phyloP scores from a whole-genome alignment of 129 eudicot species.

The Centrapalus pauciflorus region DNA sequence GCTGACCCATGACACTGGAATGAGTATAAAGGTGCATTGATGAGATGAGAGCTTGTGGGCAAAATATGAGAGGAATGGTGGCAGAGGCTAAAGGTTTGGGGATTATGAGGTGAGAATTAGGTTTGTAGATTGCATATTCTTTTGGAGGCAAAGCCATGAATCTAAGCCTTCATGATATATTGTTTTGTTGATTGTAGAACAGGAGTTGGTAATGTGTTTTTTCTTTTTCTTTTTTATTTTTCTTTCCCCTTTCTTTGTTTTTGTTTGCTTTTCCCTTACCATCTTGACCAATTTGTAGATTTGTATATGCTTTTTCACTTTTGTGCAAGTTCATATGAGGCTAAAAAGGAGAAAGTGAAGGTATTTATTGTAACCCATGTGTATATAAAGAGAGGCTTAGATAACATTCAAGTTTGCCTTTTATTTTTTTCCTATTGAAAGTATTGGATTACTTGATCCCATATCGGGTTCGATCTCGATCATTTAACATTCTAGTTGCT shows the following conservation, averaged over 20 bases:
- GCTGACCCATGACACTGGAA: too few relatives aligned
- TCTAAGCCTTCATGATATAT: slow-evolving; percentile 47
- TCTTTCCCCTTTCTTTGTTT: slow-evolving; percentile 16
- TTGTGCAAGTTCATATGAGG: slow-evolving; percentile 22
- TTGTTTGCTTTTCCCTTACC: slow-evolving; percentile 1
- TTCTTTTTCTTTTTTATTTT: neutral
- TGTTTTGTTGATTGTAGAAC: slow-evolving; percentile 46
- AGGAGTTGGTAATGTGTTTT: slow-evolving; percentile 17
- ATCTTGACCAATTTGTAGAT: slow-evolving; percentile 24
- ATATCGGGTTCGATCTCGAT: too few relatives aligned
- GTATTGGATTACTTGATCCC: too few relatives aligned
- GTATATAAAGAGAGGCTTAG: slow-evolving; percentile 39
- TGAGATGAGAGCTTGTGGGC: neutral
- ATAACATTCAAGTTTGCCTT: neutral
- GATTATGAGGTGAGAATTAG: slow-evolving; percentile 27
- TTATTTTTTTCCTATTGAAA: neutral
- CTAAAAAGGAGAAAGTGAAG: slow-evolving; percentile 23
- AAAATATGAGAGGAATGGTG: neutral
- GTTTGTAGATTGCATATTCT: slow-evolving; percentile 48
- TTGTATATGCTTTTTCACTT: slow-evolving; percentile 30
- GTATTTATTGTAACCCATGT: slow-evolving; percentile 34
- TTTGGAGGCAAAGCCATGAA: slow-evolving; percentile 49
- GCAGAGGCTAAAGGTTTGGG: slow-evolving; percentile 18
- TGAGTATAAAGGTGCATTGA: too few relatives aligned
- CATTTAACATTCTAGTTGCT: too few relatives aligned